phyloP scores from a whole-genome alignment of 2,329 filamentous ascomycete species.

The Calonectria hawksworthii region DNA sequence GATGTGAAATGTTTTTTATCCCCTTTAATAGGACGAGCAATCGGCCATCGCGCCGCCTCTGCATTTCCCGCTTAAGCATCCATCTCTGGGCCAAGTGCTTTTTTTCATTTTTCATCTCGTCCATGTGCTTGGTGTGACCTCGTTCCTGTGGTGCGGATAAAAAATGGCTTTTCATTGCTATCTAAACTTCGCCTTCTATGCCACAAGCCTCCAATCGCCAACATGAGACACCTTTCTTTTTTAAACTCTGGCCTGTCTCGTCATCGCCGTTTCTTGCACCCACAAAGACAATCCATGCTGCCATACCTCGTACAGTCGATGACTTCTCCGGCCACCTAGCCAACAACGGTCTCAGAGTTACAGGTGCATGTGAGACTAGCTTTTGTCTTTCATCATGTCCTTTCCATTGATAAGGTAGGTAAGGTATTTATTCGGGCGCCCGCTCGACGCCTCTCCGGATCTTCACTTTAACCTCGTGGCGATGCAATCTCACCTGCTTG shows the following conservation, averaged over 20 bases:
- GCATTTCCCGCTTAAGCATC: not conserved
- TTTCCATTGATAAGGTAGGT: constrained; percentile 49
- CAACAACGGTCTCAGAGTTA: not conserved
- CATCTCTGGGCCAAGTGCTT: constrained; percentile 4
- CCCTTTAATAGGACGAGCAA: not conserved
- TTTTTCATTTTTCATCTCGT: not conserved
- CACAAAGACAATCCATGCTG: not conserved
- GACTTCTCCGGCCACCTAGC: not conserved
- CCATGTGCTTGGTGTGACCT: constrained; percentile 19
- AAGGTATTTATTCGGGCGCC: constrained; percentile 60
- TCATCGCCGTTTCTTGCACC: not conserved
- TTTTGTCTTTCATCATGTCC: constrained; percentile 33
- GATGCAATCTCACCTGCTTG: constrained; percentile 57
- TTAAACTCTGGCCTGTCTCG: not conserved
- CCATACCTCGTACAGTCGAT: not conserved
- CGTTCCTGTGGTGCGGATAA: not conserved
- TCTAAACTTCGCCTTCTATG: not conserved
- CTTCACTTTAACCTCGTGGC: constrained; percentile 82
- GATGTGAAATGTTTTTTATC: constrained; percentile 27
- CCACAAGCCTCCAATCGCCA: not conserved
- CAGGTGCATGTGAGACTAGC: constrained; percentile 9
- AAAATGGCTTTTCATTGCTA: constrained; percentile 2
- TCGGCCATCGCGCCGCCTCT: not conserved
- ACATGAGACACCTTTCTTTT: not conserved
- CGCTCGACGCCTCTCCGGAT: constrained; percentile 74